phyloP scores from a whole-genome alignment of 1,284 basidiomycete genomes.

The Trametes hirsuta region DNA sequence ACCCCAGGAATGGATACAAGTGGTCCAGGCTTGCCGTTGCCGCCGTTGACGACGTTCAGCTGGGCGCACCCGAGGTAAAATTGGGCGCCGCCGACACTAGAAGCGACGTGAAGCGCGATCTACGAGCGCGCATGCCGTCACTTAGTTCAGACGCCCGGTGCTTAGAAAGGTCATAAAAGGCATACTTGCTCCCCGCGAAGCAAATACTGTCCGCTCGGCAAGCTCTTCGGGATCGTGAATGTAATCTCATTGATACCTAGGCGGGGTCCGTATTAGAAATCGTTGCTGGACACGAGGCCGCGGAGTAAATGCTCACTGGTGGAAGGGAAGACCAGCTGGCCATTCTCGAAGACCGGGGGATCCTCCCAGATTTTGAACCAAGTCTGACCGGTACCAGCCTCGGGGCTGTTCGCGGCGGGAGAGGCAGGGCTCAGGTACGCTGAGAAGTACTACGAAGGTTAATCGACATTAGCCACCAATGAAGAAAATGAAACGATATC shows the following conservation, averaged over 20 bases:
- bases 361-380: conserved; percentile 55
- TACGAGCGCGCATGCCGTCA: conserved; percentile 17
- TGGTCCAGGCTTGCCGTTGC: conserved; percentile 43
- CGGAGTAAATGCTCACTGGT: conserved; percentile 33
- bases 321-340: conserved; percentile 42
- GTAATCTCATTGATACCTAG: conserved; percentile 41
- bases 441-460: conserved; percentile 37
- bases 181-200: conserved; percentile 33
- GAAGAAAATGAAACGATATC: background rate
- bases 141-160: background rate
- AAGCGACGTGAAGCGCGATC: conserved; percentile 43
- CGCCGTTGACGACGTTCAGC: conserved; percentile 43
- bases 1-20: conserved; percentile 46
- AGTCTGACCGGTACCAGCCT: conserved; percentile 43
- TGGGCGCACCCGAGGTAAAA: conserved; percentile 44
- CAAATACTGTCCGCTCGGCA: conserved; percentile 36
- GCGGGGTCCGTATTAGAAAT: background rate
- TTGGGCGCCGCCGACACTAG: conserved; percentile 38
- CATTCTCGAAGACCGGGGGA: conserved; percentile 38
- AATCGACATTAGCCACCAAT: background rate
- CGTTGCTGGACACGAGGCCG: background rate
- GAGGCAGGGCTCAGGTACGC: conserved; percentile 46
- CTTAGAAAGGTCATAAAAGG: background rate
- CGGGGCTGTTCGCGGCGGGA: conserved; percentile 45
- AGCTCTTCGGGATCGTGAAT: conserved; percentile 40